phyloP scores from a whole-genome alignment of 257 asterid genomes.

The Sherardia arvensis region DNA sequence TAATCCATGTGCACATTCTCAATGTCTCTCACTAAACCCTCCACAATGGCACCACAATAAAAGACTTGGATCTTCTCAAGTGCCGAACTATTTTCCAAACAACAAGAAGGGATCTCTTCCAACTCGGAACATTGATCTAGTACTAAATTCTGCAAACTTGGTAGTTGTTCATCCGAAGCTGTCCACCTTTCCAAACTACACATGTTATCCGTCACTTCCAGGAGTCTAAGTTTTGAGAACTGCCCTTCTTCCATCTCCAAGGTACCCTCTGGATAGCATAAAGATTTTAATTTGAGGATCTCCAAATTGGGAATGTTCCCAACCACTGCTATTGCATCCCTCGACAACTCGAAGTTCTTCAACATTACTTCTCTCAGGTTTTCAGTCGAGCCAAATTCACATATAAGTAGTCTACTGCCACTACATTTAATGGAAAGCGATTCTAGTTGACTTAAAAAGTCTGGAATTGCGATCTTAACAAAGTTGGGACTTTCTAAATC shows the following conservation, averaged over 20 bases:
- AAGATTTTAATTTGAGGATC: not conserved
- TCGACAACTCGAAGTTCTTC: not conserved
- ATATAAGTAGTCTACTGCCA: not conserved
- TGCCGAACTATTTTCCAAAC: not conserved
- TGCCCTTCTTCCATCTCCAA: conserved; percentile 5
- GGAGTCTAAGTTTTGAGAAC: conserved; percentile 4
- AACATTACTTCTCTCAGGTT: not conserved
- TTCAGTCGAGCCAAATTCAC: not conserved
- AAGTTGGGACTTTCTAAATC: too few relatives aligned
- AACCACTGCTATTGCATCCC: not conserved
- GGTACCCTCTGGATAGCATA: not conserved
- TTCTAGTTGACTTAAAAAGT: not conserved
- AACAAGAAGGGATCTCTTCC: conserved; percentile 4
- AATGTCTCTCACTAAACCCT: too few relatives aligned
- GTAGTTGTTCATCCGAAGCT: not conserved
- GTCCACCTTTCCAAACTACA: not conserved
- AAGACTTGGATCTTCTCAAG: not conserved
- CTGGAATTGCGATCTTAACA: not conserved
- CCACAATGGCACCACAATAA: not conserved
- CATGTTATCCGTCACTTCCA: not conserved
- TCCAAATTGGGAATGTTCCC: not conserved
- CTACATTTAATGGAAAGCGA: not conserved
- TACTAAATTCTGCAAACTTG: not conserved
- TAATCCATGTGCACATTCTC: too few relatives aligned
- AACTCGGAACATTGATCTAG: not conserved